phyloP scores from a whole-genome alignment of 306 rosid genomes.

The Bauhinia variegata region DNA sequence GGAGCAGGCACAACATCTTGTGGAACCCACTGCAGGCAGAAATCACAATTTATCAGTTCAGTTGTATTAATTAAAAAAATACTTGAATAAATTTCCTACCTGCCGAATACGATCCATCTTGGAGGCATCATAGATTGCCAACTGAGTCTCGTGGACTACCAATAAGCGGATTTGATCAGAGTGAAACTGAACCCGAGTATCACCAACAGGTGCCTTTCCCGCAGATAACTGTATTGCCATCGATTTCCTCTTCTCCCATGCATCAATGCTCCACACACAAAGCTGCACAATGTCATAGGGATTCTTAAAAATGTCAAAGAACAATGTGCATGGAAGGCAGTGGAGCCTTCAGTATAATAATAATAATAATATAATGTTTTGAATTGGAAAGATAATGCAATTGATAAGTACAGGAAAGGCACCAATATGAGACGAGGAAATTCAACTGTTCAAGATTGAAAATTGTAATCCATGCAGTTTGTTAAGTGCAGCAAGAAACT shows the following conservation, averaged over 20 bases:
- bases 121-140: constrained; percentile 87
- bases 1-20: constrained; percentile 72
- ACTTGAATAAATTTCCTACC: constrained; percentile 47
- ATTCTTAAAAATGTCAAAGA: constrained; percentile 30
- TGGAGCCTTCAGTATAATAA: not conserved
- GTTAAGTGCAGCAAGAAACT: not conserved
- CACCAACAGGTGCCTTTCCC: constrained; percentile 76
- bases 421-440: constrained; percentile 5
- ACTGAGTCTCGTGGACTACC: constrained; percentile 79
- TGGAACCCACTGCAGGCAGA: constrained; percentile 83
- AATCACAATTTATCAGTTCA: constrained; percentile 8
- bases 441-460: constrained; percentile 6
- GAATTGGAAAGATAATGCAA: constrained; percentile 1
- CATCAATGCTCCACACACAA: constrained; percentile 84
- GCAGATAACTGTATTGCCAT: constrained; percentile 62
- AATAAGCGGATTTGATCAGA: constrained; percentile 72
- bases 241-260: constrained; percentile 93
- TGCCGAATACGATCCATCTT: constrained; percentile 85
- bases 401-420: constrained; percentile 8
- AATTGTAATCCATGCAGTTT: not conserved
- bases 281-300: constrained; percentile 56
- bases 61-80: constrained; percentile 22
- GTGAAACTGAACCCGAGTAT: constrained; percentile 82
- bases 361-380: not conserved
- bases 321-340: constrained; percentile 1